Conservation (phyloP, 1,284 basidiomycete species). For the Agaricales sp. region DNA sequence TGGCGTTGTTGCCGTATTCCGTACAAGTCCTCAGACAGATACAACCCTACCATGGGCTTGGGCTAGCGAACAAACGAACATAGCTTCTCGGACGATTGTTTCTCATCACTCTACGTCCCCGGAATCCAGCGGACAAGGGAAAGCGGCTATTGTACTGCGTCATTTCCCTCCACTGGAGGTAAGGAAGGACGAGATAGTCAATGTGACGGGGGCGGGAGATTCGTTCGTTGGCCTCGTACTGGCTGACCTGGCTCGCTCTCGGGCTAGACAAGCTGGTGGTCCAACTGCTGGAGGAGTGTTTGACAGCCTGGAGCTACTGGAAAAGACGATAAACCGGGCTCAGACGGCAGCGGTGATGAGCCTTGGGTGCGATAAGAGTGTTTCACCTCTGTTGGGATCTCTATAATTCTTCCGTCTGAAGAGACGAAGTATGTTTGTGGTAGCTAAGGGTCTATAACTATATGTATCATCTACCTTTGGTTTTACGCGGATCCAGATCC, state of each 20-base stretch:
- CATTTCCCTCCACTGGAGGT: constrained; percentile 58
- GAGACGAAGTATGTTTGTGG: no score
- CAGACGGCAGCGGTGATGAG: constrained; percentile 60
- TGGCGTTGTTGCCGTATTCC: constrained; percentile 58
- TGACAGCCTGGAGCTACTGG: constrained; percentile 30
- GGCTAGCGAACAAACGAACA: constrained; percentile 34
- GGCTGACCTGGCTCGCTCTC: constrained; percentile 42
- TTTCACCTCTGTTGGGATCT: constrained; percentile 47
- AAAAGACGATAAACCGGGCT: constrained; percentile 34
- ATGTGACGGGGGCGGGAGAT: constrained; percentile 88
- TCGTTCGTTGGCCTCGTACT: constrained; percentile 74
- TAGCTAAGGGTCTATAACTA: no score
- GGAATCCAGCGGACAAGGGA: constrained; percentile 15
- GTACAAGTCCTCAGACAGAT: constrained; percentile 27
- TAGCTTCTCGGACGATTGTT: neutral
- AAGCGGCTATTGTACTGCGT: constrained; percentile 46
- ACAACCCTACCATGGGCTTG: constrained; percentile 32
- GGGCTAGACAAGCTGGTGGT: constrained; percentile 26
- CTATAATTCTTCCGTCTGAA: no score
- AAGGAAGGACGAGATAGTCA: constrained; percentile 33
- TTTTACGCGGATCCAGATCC: no score
- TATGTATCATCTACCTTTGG: no score
- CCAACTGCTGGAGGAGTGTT: no score
- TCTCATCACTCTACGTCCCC: neutral
- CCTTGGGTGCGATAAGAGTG: constrained; percentile 49